Evolutionary conservation across 2,329 filamentous ascomycete genomes (phyloP), one percentile per base, ranked within the genome.

Genomic region (Didymella segeticola): DNA sequence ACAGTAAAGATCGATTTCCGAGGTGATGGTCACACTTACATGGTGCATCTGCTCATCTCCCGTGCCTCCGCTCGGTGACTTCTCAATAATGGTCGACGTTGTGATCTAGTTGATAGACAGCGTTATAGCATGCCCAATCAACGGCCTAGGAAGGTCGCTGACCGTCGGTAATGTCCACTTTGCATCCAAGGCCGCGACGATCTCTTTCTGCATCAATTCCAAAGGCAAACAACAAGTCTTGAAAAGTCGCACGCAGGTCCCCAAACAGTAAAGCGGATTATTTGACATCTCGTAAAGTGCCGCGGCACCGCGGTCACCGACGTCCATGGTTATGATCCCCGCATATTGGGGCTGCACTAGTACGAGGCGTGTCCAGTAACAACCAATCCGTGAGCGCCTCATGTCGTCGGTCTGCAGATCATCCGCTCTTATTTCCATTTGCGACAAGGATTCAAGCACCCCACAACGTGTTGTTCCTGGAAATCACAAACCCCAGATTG

Each of bases 271-370:
- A 43, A 23, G 34, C 34, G 22, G 17, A 1, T n/a, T 4, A 34
- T 30, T 22, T 37, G 19, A 30, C 22, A 5, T 4, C 15, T 47
- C 31, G 20, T n/a, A 14, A 39, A 34, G 38, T 38, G 33, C 50
- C 51, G 51, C 43, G 43, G 51, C 43, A 48, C 43, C 51, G 20
- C 43, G 37, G 43, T 47, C 43, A 25, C 4, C 23, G 25, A 41
- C 23, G 23, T 30, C 36, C n/a, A 37, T 43, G n/a, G 41, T 33
- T 14, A 11, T n/a, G 4, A 33, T 33, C 51, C 43, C 51, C 51
- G 38, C 51, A 43, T n/a, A 23, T 11, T 39, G n/a, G 31, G 26
- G 7, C 25, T 27, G 33, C 39, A 31, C 43, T 53, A 53, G 43
- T n/a, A 37, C 33, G 43, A 38, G 38, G 14, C 29, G 38, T 27